phyloP scores from a whole-genome alignment of 495 filamentous ascomycete genomes.

The Neurospora sublineolata region DNA sequence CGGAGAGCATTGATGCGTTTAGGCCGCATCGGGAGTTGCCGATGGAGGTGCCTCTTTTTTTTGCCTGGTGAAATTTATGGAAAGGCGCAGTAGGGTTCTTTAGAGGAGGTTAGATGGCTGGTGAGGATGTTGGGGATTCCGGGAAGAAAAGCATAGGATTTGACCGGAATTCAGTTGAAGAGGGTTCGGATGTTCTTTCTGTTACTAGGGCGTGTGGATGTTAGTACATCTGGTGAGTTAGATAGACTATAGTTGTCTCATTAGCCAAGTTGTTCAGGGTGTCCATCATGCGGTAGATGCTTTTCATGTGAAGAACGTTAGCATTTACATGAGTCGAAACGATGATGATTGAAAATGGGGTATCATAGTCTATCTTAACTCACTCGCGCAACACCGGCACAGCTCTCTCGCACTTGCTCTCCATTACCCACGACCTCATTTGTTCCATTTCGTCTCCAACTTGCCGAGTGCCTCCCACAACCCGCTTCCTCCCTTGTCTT shows the following conservation, averaged over 20 bases:
- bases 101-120: not conserved
- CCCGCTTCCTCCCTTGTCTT: conserved; percentile 37
- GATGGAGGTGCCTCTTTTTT: not conserved
- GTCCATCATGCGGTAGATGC: not conserved
- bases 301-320: not conserved
- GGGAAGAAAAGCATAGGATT: not conserved
- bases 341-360: not conserved
- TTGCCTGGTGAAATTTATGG: not conserved
- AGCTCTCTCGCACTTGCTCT: not conserved
- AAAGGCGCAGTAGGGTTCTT: not conserved
- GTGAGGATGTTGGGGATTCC: not conserved
- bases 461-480: conserved; percentile 41
- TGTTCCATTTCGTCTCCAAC: conserved; percentile 30
- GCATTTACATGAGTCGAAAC: not conserved
- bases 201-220: not conserved
- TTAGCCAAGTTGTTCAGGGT: not conserved
- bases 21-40: not conserved
- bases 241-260: not conserved
- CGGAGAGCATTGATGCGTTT: not conserved
- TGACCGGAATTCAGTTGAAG: not conserved
- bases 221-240: not conserved
- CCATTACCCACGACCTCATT: not conserved
- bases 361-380: conserved; percentile 1
- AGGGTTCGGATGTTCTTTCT: not conserved
- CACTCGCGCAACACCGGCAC: not conserved